Percentiles rank a stretch among this genome's conserved stretches.
Evolutionary conservation across 179 eudicot genomes (phyloP).

Genomic region (Amaranthus tricolor): DNA sequence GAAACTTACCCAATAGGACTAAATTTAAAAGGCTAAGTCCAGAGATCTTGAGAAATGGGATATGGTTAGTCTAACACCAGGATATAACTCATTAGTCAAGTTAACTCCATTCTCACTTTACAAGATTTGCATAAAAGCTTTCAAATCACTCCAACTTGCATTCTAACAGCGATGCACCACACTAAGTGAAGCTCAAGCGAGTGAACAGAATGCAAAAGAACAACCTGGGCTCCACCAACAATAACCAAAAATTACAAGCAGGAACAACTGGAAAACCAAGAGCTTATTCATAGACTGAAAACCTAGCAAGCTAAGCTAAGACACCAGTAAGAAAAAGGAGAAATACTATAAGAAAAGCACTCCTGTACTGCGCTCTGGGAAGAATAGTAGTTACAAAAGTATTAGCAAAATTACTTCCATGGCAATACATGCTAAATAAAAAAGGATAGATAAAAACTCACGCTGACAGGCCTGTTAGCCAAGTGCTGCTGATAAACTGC

Average conservation of each 20-base stretch:
- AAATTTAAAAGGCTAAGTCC: background rate
- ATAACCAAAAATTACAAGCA: background rate
- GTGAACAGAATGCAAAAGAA: background rate
- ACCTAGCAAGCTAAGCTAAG: background rate
- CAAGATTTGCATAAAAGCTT: background rate
- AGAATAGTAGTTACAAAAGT: background rate
- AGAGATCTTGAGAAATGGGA: background rate
- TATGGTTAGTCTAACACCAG: background rate
- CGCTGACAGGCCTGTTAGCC: slow-evolving; percentile 95
- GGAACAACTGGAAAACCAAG: background rate
- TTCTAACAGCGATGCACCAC: background rate
- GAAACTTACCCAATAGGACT: background rate
- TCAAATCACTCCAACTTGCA: background rate
- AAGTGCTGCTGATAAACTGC: slow-evolving; percentile 97
- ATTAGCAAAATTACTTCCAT: background rate
- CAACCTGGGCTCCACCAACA: background rate
- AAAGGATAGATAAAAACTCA: slow-evolving; percentile 30
- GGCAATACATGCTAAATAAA: slow-evolving; percentile 4
- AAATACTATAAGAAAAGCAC: background rate
- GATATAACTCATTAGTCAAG: background rate
- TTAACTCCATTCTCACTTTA: background rate
- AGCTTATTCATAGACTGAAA: no score
- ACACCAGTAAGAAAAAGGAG: background rate
- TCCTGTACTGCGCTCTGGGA: background rate
- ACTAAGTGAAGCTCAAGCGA: background rate